These are phyloP conservation scores for Umbelopsis isabellina DNA, from an alignment of 192 early-diverging fungal species.

Conservation along the genomic window DNA sequence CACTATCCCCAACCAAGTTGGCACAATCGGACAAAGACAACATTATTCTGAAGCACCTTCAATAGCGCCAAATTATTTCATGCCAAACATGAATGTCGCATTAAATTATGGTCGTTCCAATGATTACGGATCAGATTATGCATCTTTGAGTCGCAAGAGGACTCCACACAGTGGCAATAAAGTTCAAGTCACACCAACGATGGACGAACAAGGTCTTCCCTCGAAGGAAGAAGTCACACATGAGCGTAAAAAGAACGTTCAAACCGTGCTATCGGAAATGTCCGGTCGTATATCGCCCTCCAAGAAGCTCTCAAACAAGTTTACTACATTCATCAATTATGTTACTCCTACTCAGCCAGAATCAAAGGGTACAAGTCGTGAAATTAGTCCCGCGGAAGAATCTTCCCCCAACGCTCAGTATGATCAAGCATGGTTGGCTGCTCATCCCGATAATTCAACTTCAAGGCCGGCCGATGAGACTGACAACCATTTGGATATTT, in stretches of 20 bases:
- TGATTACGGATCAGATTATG: neutral
- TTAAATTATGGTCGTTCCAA: conserved; percentile 13
- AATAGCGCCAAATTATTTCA: conserved; percentile 11
- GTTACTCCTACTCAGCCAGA: neutral
- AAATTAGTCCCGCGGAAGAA: neutral
- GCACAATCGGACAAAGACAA: conserved; percentile 5
- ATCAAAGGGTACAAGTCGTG: neutral
- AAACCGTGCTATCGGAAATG: conserved; percentile 2
- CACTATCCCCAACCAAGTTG: neutral
- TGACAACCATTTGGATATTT: conserved; percentile 1
- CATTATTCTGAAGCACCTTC: conserved; percentile 15
- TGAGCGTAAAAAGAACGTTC: conserved; percentile 13
- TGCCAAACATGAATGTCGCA: conserved; percentile 10
- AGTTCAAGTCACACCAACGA: neutral
- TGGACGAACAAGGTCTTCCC: neutral
- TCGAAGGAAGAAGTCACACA: conserved; percentile 2
- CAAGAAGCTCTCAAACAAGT: neutral
- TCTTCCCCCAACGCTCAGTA: neutral
- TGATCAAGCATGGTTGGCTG: neutral
- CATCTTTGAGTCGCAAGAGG: neutral
- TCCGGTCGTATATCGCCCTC: neutral
- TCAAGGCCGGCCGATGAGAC: neutral
- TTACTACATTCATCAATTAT: conserved; percentile 7
- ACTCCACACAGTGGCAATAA: conserved; percentile 3
- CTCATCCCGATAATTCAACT: neutral